A percentile compares a stretch with the other conserved stretches of the same genome.
phyloP scores from a whole-genome alignment of 2,329 filamentous ascomycete species.

The Elsinoe batatas region DNA sequence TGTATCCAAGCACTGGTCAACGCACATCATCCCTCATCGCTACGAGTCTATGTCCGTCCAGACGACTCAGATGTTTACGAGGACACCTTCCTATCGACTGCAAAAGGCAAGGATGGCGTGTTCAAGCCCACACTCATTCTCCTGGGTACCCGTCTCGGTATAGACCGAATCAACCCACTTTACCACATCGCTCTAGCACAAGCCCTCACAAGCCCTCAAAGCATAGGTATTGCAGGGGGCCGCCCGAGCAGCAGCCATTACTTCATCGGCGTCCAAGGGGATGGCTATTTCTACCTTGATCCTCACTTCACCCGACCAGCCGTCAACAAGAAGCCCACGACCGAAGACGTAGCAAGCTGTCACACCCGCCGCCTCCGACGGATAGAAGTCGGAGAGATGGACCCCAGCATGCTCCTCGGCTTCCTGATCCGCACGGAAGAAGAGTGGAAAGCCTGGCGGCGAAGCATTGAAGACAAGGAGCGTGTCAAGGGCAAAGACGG shows the following conservation, averaged over 20 bases:
- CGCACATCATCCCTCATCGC: conserved; percentile 47
- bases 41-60: conserved; percentile 80
- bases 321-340: conserved; percentile 49
- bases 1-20: conserved; percentile 84
- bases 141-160: conserved; percentile 78
- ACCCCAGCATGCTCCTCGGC: conserved; percentile 94
- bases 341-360: conserved; percentile 69
- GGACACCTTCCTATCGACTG: conserved; percentile 71
- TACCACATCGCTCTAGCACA: conserved; percentile 92
- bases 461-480: conserved; percentile 51
- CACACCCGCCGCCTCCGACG: conserved; percentile 78
- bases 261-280: conserved; percentile 62
- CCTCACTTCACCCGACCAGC: conserved; percentile 77
- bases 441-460: conserved; percentile 78
- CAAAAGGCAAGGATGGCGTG: conserved; percentile 52
- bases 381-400: conserved; percentile 83
- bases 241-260: conserved; percentile 84
- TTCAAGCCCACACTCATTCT: conserved; percentile 84
- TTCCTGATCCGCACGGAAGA: conserved; percentile 75
- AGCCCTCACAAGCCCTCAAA: conserved; percentile 76
- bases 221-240: conserved; percentile 91
- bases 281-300: conserved; percentile 86
- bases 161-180: conserved; percentile 86
- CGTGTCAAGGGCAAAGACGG: conserved; percentile 18
- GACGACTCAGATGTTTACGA: conserved; percentile 90